These are phyloP conservation scores for Rhodofomes roseus DNA, from an alignment of 1,284 basidiomycete genomes.

Conservation along the genomic window DNA sequence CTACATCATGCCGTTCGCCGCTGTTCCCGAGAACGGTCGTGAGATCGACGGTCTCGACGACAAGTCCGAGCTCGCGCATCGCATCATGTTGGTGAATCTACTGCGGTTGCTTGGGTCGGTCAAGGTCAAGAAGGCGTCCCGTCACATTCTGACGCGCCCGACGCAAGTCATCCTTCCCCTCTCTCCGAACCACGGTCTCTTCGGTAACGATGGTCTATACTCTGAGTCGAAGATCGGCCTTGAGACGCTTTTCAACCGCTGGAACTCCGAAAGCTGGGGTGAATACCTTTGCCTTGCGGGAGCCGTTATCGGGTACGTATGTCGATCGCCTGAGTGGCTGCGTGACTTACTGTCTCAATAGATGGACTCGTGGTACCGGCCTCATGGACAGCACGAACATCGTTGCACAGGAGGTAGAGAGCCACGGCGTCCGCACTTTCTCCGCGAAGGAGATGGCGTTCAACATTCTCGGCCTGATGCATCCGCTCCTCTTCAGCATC, in stretches of 20 bases:
- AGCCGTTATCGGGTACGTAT: conserved; percentile 89
- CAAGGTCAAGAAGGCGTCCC: conserved; percentile 96
- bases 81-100: conserved; percentile 95
- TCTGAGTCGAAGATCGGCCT: conserved; percentile 98
- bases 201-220: conserved; percentile 97
- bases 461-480: conserved; percentile 98
- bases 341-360: conserved; percentile 27
- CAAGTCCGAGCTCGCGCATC: conserved; percentile 95
- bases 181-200: conserved; percentile 96
- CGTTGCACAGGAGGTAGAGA: conserved; percentile 92
- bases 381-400: conserved; percentile 96
- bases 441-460: conserved; percentile 99
- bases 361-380: conserved; percentile 98
- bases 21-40: conserved; percentile 96
- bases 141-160: conserved; percentile 94
- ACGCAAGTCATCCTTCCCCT: conserved; percentile 97
- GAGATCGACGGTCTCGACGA: conserved; percentile 98
- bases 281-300: conserved; percentile 98
- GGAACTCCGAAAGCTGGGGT: conserved; percentile 98
- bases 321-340: conserved; percentile 25
- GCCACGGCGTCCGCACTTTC: conserved; percentile 94
- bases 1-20: conserved; percentile 97
- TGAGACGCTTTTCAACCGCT: conserved; percentile 97
- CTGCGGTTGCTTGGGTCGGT: conserved; percentile 94
- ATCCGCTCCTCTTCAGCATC: conserved; percentile 98